Conservation (phyloP, 2,329 filamentous ascomycete genomes). For the Coniella vitis region DNA sequence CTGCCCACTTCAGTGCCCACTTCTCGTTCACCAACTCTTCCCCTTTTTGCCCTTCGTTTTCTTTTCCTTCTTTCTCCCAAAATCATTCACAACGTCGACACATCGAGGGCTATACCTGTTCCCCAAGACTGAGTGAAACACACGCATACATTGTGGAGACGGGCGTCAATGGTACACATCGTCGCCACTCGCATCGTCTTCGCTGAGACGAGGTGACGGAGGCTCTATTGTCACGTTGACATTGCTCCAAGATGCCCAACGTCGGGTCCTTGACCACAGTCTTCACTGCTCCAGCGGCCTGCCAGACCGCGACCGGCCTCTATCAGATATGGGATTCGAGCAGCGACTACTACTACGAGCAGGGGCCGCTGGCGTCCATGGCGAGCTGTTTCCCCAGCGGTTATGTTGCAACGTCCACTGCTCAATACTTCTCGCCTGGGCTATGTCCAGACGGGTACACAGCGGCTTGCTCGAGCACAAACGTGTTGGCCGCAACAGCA, state of each 20-base stretch:
- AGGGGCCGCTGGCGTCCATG: constrained; percentile 21
- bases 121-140: background rate
- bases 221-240: background rate
- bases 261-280: constrained; percentile 24
- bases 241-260: constrained; percentile 16
- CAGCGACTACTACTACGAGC: constrained; percentile 18
- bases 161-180: background rate
- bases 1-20: no score
- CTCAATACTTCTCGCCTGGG: constrained; percentile 23
- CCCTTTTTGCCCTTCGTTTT: no score
- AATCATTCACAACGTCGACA: background rate
- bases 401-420: constrained; percentile 20
- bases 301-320: constrained; percentile 19
- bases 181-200: no score
- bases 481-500: constrained; percentile 11
- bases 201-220: constrained; percentile 12
- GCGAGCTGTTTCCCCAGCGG: constrained; percentile 22
- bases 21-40: no score
- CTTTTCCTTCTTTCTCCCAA: no score
- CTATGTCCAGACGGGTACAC: constrained; percentile 24
- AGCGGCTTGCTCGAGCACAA: constrained; percentile 20
- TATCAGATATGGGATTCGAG: constrained; percentile 20
- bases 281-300: constrained; percentile 21
- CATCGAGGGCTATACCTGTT: background rate
- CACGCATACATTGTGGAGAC: background rate